Conservation (phyloP, 495 filamentous ascomycete species). For the Hyaloscypha finlandica region DNA sequence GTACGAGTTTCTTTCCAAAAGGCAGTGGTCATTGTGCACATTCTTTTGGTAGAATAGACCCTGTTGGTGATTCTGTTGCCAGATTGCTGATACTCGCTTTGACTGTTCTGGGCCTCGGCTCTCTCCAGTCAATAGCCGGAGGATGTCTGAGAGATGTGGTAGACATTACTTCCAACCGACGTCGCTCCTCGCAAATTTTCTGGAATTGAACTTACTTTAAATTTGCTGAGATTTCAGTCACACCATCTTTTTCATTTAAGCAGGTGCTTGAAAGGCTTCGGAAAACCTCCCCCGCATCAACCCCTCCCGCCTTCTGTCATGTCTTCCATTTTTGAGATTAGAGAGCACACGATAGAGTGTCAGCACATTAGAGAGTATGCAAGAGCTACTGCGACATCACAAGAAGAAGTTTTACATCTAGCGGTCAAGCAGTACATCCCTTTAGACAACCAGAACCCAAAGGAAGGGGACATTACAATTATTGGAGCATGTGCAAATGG, state of each 20-base stretch:
- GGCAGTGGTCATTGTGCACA: too few species aligned
- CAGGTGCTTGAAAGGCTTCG: neutral
- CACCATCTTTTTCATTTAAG: neutral
- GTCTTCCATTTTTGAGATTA: conserved; percentile 47
- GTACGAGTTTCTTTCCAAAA: neutral
- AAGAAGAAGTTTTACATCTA: conserved; percentile 65
- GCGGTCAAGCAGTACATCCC: conserved; percentile 86
- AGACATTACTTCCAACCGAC: too few species aligned
- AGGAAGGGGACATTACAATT: conserved; percentile 77
- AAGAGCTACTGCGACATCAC: conserved; percentile 58
- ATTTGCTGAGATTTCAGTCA: neutral
- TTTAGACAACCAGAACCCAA: conserved; percentile 60
- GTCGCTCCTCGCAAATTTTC: too few species aligned
- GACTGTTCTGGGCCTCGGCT: neutral
- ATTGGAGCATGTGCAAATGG: conserved; percentile 85
- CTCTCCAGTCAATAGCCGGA: neutral
- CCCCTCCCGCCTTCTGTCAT: neutral
- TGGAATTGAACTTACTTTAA: too few species aligned
- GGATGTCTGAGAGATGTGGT: too few species aligned
- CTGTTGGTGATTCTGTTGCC: neutral
- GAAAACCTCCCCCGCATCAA: neutral
- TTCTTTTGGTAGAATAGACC: too few species aligned
- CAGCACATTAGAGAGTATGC: conserved; percentile 77
- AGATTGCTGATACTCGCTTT: neutral
- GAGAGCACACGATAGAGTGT: conserved; percentile 63